Percentiles rank a stretch among this genome's conserved stretches.
These are phyloP conservation scores for Colletotrichum aenigma DNA, from an alignment of 2,329 filamentous ascomycete genomes.

Conservation along the genomic window DNA sequence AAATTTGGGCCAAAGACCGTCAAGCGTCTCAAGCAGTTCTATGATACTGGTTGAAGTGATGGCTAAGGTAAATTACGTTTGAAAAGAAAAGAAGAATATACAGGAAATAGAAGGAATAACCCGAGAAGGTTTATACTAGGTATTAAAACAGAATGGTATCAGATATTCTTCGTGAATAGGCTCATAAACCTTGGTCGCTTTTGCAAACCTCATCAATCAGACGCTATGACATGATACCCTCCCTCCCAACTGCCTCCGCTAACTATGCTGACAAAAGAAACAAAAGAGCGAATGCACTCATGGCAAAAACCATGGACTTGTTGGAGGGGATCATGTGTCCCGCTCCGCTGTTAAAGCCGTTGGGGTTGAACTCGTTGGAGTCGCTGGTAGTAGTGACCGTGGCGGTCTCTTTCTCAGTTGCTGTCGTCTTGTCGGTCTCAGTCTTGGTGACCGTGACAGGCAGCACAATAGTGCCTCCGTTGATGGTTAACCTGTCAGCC, in stretches of 20 bases:
- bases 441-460: neutral
- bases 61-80: neutral
- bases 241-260: neutral
- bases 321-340: constrained; percentile 2
- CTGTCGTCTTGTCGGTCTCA: neutral
- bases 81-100: neutral
- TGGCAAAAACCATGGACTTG: neutral
- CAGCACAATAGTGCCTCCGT: neutral
- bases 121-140: neutral
- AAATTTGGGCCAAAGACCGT: neutral
- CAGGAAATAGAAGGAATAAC: neutral
- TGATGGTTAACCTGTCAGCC: neutral
- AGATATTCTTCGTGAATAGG: neutral
- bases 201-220: neutral
- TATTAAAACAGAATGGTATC: neutral
- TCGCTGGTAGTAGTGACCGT: constrained; percentile 1
- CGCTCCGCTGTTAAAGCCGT: constrained; percentile 7
- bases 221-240: neutral
- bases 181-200: neutral
- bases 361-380: neutral
- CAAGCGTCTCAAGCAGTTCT: neutral
- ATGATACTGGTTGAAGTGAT: neutral
- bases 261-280: constrained; percentile 6
- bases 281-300: neutral
- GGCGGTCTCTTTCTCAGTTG: constrained; percentile 1